phyloP scores from a whole-genome alignment of 2,329 filamentous ascomycete genomes.

The Endothia cerciana region DNA sequence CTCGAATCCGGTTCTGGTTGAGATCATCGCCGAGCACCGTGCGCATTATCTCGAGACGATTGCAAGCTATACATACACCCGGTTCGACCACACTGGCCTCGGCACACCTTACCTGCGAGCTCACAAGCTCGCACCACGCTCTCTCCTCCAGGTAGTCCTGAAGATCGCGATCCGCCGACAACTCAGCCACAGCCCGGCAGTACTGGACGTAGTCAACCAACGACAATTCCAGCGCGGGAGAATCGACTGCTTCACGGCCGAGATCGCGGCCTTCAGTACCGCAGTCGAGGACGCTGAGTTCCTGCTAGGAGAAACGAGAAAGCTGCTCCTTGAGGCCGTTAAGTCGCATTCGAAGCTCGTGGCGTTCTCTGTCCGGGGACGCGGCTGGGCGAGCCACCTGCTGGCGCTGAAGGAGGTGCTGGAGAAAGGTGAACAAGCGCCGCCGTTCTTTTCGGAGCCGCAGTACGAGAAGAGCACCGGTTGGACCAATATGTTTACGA shows the following conservation, averaged over 20 bases:
- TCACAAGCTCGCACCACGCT: conserved; percentile 26
- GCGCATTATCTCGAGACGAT: background rate
- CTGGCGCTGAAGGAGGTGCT: background rate
- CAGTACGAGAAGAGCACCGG: background rate
- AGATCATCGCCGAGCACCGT: conserved; percentile 25
- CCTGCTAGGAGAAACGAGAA: background rate
- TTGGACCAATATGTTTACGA: background rate
- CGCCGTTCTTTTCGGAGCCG: background rate
- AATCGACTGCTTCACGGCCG: conserved; percentile 28
- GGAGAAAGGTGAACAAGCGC: background rate
- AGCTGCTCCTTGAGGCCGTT: background rate
- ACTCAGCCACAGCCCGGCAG: conserved; percentile 28
- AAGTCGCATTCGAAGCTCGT: background rate
- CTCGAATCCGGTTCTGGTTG: conserved; percentile 12
- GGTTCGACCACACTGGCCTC: conserved; percentile 23
- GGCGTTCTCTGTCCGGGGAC: background rate
- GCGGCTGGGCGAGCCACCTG: background rate
- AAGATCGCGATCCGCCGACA: conserved; percentile 30
- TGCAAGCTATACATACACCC: conserved; percentile 16
- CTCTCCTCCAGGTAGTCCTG: conserved; percentile 29
- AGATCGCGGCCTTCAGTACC: conserved; percentile 29
- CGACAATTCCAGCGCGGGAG: conserved; percentile 33
- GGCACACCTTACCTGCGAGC: background rate
- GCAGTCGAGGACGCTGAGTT: conserved; percentile 1
- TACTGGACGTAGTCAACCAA: conserved; percentile 31